These are phyloP conservation scores for Multifurca ochricompacta DNA, from an alignment of 768 basidiomycete species.

Conservation along the genomic window DNA sequence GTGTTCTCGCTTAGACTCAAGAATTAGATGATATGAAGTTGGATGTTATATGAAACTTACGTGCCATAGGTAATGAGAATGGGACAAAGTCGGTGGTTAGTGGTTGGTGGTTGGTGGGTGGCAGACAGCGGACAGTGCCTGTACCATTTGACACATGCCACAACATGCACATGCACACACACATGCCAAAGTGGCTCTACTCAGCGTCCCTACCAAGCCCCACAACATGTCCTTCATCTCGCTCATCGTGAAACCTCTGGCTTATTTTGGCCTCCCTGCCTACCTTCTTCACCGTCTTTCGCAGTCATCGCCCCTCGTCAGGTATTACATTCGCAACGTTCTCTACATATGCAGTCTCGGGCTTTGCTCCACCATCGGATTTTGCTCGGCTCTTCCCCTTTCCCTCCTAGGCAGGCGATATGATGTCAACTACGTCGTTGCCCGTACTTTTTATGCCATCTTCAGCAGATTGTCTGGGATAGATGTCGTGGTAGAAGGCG, in stretches of 20 bases:
- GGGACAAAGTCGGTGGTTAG: too few species aligned
- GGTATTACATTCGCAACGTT: constrained; percentile 68
- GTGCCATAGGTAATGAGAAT: too few species aligned
- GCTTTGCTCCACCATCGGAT: constrained; percentile 56
- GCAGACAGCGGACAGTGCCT: too few species aligned
- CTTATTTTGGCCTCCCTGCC: constrained; percentile 68
- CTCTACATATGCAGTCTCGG: constrained; percentile 66
- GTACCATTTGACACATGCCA: too few species aligned
- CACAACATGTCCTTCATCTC: constrained; percentile 54
- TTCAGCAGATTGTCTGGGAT: constrained; percentile 59
- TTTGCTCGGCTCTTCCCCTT: constrained; percentile 62
- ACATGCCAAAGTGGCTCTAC: constrained; percentile 13
- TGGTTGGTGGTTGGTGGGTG: too few species aligned
- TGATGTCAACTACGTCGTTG: constrained; percentile 79
- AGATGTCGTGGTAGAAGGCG: constrained; percentile 73
- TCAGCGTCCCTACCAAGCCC: neutral
- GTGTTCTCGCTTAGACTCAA: constrained; percentile 14
- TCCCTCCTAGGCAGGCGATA: constrained; percentile 58
- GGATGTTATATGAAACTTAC: neutral
- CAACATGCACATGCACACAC: too few species aligned
- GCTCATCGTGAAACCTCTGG: constrained; percentile 58
- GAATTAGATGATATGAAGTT: neutral
- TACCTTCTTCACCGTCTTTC: constrained; percentile 57
- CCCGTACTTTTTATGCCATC: constrained; percentile 70
- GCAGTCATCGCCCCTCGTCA: constrained; percentile 43